These are phyloP conservation scores for Suillus bovinus DNA, from an alignment of 768 basidiomycete species.

Conservation along the genomic window DNA sequence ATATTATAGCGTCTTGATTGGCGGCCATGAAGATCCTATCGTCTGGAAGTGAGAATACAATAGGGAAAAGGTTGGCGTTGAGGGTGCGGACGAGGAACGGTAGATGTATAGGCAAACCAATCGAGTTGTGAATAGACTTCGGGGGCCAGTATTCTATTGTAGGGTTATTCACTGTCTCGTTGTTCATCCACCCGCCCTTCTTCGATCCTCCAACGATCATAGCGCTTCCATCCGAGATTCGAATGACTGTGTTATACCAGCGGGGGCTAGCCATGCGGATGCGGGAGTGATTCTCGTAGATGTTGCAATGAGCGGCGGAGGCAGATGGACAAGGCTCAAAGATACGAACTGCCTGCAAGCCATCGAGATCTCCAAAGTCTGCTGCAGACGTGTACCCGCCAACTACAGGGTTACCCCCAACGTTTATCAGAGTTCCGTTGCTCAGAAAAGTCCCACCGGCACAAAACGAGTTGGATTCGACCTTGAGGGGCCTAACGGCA, in stretches of 20 bases:
- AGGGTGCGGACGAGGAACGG: constrained; percentile 69
- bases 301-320: constrained; percentile 49
- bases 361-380: constrained; percentile 76
- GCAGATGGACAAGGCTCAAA: constrained; percentile 64
- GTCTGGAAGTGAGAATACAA: constrained; percentile 70
- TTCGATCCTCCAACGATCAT: constrained; percentile 83
- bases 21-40: constrained; percentile 75
- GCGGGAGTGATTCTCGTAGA: constrained; percentile 63
- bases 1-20: constrained; percentile 77
- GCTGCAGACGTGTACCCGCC: constrained; percentile 60
- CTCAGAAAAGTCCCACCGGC: constrained; percentile 78
- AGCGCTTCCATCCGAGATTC: constrained; percentile 74
- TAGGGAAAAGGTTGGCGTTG: constrained; percentile 82
- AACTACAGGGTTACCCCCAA: constrained; percentile 82
- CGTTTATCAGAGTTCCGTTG: constrained; percentile 77
- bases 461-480: constrained; percentile 85
- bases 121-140: constrained; percentile 65
- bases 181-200: constrained; percentile 87
- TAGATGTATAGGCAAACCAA: constrained; percentile 65
- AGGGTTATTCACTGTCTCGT: constrained; percentile 77
- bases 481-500: constrained; percentile 55
- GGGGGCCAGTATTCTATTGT: constrained; percentile 84
- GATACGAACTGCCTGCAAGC: constrained; percentile 71
- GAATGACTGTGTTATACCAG: constrained; percentile 77
- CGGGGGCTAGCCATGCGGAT: constrained; percentile 76